These are phyloP conservation scores for Eimeria maxima DNA, from an alignment of 169 alveolate genomes.

Conservation along the genomic window DNA sequence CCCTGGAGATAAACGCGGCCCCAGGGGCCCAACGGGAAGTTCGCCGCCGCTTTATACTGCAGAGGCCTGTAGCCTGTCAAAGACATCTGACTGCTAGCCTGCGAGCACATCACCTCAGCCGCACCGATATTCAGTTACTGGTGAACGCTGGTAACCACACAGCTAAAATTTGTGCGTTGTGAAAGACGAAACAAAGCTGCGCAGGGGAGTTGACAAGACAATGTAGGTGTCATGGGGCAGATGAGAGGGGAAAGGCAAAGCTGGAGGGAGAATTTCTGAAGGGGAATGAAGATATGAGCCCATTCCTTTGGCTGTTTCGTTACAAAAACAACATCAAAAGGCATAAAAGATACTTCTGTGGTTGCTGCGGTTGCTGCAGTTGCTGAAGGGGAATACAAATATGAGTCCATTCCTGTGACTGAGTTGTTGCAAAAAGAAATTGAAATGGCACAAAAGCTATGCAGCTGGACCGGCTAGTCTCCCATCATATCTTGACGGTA, in stretches of 20 bases:
- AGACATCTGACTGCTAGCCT: constrained; percentile 51
- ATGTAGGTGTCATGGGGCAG: neutral
- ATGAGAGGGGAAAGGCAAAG: neutral
- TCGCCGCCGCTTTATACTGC: constrained; percentile 39
- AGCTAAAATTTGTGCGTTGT: neutral
- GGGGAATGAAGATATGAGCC: neutral
- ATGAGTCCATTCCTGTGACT: neutral
- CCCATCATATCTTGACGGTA: neutral
- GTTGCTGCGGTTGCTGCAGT: too few species aligned
- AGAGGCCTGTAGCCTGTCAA: constrained; percentile 36
- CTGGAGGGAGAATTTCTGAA: neutral
- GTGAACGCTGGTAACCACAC: neutral
- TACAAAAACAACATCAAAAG: neutral
- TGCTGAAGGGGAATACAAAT: neutral
- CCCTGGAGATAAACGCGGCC: constrained; percentile 23
- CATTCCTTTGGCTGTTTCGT: neutral
- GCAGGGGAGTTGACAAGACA: neutral
- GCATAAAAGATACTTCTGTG: neutral
- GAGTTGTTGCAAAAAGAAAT: neutral
- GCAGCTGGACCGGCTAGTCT: neutral
- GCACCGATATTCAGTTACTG: neutral
- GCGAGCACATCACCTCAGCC: neutral
- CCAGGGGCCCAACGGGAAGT: constrained; percentile 55
- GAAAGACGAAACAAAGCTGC: neutral
- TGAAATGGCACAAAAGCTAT: neutral